Evolutionary conservation across 2,329 filamentous ascomycete species (phyloP), one percentile per base, ranked within the genome.

Genomic region (Hymenoscyphus fraxineus): DNA sequence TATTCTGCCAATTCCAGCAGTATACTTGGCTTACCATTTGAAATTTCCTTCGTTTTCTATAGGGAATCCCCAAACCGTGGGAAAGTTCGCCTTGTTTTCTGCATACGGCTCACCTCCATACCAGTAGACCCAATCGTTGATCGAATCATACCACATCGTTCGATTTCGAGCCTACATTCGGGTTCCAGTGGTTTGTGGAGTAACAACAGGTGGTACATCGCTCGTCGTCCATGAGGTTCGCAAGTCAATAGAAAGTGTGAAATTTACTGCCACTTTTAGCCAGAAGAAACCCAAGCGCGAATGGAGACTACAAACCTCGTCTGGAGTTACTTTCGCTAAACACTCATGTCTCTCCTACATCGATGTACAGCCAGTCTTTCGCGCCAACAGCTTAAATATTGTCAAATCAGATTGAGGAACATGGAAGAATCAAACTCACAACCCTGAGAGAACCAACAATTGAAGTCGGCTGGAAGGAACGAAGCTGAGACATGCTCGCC

Each of bases 191-290:
- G 35, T 3, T 15, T 55, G 44, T 6, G 47, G n/a, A 7, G 35
- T 59, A 16, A 57, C 38, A 56, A 59, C 39, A 3, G 59, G 58
- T 32, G 22, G 6, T 6, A 61, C 27, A 7, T 32, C 41, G 56
- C 56, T 64, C 15, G 60, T 62, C 10, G 35, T 60, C 65, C 65
- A 66, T 9, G 55, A 59, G 19, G 40, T 65, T 12, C 40, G 41
- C 15, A 66, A 60, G 57, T 66, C 65, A 54, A 65, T 60, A 9
- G 65, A 40, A 12, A 65, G 40, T 12, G 65, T 66, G 15, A 62
- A 54, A 4, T 61, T 39, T 12, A 35, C 65, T 65, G 54, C 2
- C 16, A 27, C 9, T 12, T 9, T 61, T 55, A 61, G 44, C 13
- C 7, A 22, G 16, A n/a, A n/a, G n/a, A 32, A 57, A 22, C 16